Conservation (phyloP, 352 stramenopile species). For the Pythium folliculosum region DNA sequence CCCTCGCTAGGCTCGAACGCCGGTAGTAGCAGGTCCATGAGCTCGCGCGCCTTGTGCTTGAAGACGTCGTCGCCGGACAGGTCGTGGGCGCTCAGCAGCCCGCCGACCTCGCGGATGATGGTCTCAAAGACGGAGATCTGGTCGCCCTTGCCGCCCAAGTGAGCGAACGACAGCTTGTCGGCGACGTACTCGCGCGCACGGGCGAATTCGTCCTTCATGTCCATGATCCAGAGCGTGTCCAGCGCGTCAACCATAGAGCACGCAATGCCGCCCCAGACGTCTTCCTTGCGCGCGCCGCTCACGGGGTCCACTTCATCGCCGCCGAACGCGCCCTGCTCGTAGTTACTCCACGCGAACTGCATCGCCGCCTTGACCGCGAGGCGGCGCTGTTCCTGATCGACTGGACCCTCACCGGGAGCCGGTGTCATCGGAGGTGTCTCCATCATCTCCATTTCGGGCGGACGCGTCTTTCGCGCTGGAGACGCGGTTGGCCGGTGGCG, state of each 20-base stretch:
- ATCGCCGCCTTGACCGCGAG: slow-evolving; percentile 61
- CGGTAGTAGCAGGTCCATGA: slow-evolving; percentile 89
- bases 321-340: slow-evolving; percentile 94
- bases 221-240: slow-evolving; percentile 98
- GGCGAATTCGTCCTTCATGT: slow-evolving; percentile 90
- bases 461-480: too few species aligned
- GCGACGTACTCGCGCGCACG: slow-evolving; percentile 89
- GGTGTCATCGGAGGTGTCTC: background rate
- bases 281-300: slow-evolving; percentile 54
- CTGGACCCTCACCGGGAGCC: background rate
- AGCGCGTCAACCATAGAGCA: slow-evolving; percentile 94
- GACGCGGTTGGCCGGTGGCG: background rate
- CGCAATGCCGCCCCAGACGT: slow-evolving; percentile 90
- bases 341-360: slow-evolving; percentile 85
- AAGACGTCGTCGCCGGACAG: slow-evolving; percentile 88
- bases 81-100: slow-evolving; percentile 95
- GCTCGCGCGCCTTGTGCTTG: slow-evolving; percentile 91
- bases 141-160: slow-evolving; percentile 51
- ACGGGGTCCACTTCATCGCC: slow-evolving; percentile 94
- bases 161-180: slow-evolving; percentile 77
- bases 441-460: background rate
- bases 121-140: slow-evolving; percentile 98
- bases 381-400: slow-evolving; percentile 42
- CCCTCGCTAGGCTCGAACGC: slow-evolving; percentile 90
- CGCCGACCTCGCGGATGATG: slow-evolving; percentile 97